Percentiles rank a stretch among this genome's conserved stretches.
These are phyloP conservation scores for Rhizopogon parksii DNA, from an alignment of 1,284 basidiomycete genomes.

Conservation along the genomic window DNA sequence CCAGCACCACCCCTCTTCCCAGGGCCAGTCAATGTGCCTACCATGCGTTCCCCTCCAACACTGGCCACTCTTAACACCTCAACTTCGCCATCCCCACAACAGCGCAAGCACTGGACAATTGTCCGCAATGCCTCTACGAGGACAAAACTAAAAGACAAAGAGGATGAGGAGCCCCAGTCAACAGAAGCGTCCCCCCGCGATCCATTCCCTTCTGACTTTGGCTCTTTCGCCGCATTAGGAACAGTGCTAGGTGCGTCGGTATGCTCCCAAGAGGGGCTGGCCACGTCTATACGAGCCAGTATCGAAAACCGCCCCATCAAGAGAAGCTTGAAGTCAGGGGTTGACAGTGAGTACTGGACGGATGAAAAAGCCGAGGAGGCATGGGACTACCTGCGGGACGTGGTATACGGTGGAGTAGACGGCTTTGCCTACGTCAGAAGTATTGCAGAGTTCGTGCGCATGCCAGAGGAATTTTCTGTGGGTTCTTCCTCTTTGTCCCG, in stretches of 20 bases:
- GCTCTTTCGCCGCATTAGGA: conserved; percentile 48
- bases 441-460: conserved; percentile 58
- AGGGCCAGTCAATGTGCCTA: conserved; percentile 13
- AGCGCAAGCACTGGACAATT: conserved; percentile 36
- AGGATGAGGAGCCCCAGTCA: conserved; percentile 39
- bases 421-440: conserved; percentile 69
- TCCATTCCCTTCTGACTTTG: conserved; percentile 50
- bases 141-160: conserved; percentile 43
- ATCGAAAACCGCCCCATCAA: conserved; percentile 18
- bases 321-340: conserved; percentile 11
- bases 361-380: conserved; percentile 41
- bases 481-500: not conserved
- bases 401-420: conserved; percentile 70
- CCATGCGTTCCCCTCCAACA: conserved; percentile 10
- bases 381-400: conserved; percentile 56
- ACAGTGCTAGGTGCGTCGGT: conserved; percentile 29
- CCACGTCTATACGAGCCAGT: conserved; percentile 28
- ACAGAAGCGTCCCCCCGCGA: conserved; percentile 18
- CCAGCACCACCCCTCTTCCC: conserved; percentile 12
- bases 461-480: conserved; percentile 6
- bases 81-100: not conserved
- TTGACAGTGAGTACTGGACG: conserved; percentile 39
- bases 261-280: conserved; percentile 33
- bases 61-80: conserved; percentile 5
- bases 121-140: conserved; percentile 34